A percentile compares a stretch with the other conserved stretches of the same genome.
Evolutionary conservation across 2,329 filamentous ascomycete genomes (phyloP).

Genomic region (Bipolaris gigantea): DNA sequence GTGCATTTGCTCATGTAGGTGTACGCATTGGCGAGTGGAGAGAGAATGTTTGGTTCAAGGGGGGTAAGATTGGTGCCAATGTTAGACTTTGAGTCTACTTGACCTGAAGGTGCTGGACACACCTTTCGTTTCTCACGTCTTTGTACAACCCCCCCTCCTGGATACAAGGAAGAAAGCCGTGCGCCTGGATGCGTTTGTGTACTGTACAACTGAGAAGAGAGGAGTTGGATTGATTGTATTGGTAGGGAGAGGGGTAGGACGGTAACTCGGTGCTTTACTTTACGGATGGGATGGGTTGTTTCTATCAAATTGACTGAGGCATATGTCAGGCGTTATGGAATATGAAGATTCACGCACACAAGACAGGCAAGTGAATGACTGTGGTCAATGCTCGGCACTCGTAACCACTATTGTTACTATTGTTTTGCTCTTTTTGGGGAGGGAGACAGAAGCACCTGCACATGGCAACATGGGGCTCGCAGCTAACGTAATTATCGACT

Average conservation of each 20-base stretch:
- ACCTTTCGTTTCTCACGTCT: background rate
- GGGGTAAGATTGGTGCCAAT: constrained; percentile 51
- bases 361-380: too few relatives aligned
- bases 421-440: background rate
- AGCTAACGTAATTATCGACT: too few relatives aligned
- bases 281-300: background rate
- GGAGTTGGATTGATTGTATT: background rate
- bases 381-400: too few relatives aligned
- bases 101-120: background rate
- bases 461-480: too few relatives aligned
- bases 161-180: background rate
- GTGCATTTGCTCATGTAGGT: constrained; percentile 74
- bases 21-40: constrained; percentile 75
- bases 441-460: too few relatives aligned
- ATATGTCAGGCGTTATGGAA: background rate
- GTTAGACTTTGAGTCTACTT: constrained; percentile 44
- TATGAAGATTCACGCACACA: background rate
- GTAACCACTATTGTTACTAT: too few relatives aligned
- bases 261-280: background rate
- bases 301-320: background rate
- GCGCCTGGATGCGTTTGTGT: background rate
- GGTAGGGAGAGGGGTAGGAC: background rate
- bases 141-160: background rate
- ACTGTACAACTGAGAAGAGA: background rate
- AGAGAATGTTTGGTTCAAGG: constrained; percentile 60